A percentile compares a stretch with the other conserved stretches of the same genome.
Evolutionary conservation across 164 flowering plant genomes (phyloP).

Genomic region (Aristolochia contorta): DNA sequence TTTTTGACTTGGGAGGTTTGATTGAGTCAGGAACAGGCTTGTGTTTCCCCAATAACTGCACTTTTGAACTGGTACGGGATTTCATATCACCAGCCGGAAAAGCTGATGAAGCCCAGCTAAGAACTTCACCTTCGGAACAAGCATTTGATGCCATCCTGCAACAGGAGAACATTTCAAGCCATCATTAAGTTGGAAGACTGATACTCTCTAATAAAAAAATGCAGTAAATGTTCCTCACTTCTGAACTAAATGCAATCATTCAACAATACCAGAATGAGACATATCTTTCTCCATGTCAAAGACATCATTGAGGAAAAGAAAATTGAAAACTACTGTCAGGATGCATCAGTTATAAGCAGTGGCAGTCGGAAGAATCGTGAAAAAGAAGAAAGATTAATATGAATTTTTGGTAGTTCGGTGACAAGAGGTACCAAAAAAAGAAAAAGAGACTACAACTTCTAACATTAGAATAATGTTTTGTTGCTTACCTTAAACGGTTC

Average conservation of each 20-base stretch:
- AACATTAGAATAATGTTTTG: neutral
- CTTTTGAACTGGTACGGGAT: conserved; percentile 32
- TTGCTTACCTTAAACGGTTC: conserved; percentile 57
- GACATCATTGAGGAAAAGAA: neutral
- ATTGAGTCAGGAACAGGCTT: conserved; percentile 44
- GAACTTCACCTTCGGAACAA: conserved; percentile 37
- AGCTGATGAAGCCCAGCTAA: conserved; percentile 44
- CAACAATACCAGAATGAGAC: neutral
- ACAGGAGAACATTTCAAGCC: neutral
- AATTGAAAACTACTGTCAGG: neutral
- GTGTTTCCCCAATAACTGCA: conserved; percentile 54
- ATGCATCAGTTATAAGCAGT: neutral
- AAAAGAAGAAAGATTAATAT: too few relatives aligned
- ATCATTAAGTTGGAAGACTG: neutral
- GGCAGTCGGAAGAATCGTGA: too few relatives aligned
- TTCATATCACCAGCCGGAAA: conserved; percentile 41
- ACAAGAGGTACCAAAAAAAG: too few relatives aligned
- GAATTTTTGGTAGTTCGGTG: too few relatives aligned
- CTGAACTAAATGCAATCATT: neutral
- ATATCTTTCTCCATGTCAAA: too few relatives aligned
- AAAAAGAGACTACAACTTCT: neutral
- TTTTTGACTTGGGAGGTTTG: conserved; percentile 48
- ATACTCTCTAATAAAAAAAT: neutral
- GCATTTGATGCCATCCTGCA: conserved; percentile 44
- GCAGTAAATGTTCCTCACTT: neutral